phyloP scores from a whole-genome alignment of 2,329 filamentous ascomycete genomes.

The Diaporthe sp. region DNA sequence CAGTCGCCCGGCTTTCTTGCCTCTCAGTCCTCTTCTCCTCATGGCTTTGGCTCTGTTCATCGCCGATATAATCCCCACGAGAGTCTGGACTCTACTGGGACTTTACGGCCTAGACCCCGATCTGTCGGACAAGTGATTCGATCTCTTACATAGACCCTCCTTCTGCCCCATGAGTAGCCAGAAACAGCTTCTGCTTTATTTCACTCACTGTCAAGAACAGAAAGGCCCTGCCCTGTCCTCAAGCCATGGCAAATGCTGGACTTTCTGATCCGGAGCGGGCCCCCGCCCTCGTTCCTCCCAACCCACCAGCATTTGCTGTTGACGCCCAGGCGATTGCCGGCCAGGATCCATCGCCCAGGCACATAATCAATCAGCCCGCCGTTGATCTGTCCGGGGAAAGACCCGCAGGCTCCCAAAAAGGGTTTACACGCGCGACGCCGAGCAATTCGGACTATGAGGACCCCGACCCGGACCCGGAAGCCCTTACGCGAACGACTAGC shows the following conservation, averaged over 20 bases:
- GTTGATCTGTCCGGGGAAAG: constrained; percentile 31
- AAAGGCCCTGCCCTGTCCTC: constrained; percentile 16
- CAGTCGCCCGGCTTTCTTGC: constrained; percentile 6
- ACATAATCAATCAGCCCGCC: constrained; percentile 1
- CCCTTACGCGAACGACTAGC: constrained; percentile 51
- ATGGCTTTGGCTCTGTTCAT: neutral
- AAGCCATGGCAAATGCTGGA: constrained; percentile 15
- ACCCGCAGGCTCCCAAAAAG: constrained; percentile 31
- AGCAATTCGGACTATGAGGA: constrained; percentile 34
- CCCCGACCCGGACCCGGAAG: constrained; percentile 47
- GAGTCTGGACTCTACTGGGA: constrained; percentile 20
- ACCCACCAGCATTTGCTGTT: constrained; percentile 1
- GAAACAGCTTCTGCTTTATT: neutral
- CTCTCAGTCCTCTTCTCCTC: constrained; percentile 17
- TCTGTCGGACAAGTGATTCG: constrained; percentile 26
- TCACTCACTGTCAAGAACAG: constrained; percentile 3
- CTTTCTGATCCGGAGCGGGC: constrained; percentile 24
- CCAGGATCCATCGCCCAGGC: constrained; percentile 26
- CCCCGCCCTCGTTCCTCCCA: constrained; percentile 7
- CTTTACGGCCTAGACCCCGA: neutral
- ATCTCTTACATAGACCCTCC: constrained; percentile 1
- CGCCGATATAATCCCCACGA: constrained; percentile 20
- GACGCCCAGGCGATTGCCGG: constrained; percentile 35
- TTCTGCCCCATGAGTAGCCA: constrained; percentile 28
- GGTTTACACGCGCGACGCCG: constrained; percentile 26